These are phyloP conservation scores for Chrysanthemum seticuspe DNA, from an alignment of 129 eudicot genomes.

Conservation along the genomic window DNA sequence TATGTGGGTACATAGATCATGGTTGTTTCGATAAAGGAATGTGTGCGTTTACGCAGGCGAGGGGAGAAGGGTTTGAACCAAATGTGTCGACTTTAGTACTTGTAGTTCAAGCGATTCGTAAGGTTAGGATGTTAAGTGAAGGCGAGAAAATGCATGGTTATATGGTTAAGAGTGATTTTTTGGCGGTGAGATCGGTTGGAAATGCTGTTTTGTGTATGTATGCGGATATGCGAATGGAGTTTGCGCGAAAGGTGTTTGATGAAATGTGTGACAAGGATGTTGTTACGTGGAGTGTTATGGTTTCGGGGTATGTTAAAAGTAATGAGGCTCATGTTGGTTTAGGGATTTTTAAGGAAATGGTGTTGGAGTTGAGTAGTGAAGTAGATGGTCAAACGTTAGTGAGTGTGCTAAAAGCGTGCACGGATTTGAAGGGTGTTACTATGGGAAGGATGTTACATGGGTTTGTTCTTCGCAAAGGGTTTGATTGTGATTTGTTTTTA, in stretches of 20 bases:
- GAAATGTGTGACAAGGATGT: conserved; percentile 83
- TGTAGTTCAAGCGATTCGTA: conserved; percentile 52
- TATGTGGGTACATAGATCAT: conserved; percentile 48
- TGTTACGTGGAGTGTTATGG: conserved; percentile 79
- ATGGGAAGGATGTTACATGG: conserved; percentile 55
- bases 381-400: conserved; percentile 67
- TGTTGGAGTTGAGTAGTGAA: conserved; percentile 26
- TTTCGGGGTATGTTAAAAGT: conserved; percentile 60
- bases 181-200: conserved; percentile 44
- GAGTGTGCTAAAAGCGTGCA: conserved; percentile 68
- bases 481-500: conserved; percentile 57
- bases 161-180: conserved; percentile 46
- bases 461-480: conserved; percentile 46
- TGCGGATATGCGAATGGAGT: conserved; percentile 35
- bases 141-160: conserved; percentile 58
- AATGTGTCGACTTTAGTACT: conserved; percentile 70
- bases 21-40: conserved; percentile 49
- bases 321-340: conserved; percentile 40
- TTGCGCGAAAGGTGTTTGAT: conserved; percentile 66
- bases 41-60: conserved; percentile 46
- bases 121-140: conserved; percentile 32
- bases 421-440: conserved; percentile 29
- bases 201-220: conserved; percentile 61
- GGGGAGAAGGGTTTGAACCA: conserved; percentile 58
- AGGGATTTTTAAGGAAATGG: conserved; percentile 49